Conservation (phyloP, 1,139 yeast species). For the Pichia sp. region DNA sequence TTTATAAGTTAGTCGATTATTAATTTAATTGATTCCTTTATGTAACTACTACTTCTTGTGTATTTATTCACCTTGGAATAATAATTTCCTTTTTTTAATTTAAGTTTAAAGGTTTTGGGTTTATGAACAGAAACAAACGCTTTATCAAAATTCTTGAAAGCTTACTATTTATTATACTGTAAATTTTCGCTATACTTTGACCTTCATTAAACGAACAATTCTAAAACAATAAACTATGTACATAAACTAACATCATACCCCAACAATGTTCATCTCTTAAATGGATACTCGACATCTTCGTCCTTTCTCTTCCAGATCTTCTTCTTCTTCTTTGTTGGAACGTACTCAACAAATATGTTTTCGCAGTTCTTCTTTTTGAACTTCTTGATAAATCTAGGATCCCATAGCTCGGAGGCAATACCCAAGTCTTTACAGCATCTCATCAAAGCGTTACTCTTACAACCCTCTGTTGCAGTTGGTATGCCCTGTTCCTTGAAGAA, state of each 20-base stretch:
- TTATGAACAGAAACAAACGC: slow-evolving; percentile 5
- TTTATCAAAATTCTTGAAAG: not conserved
- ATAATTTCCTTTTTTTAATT: slow-evolving; percentile 13
- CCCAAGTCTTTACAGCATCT: slow-evolving; percentile 97
- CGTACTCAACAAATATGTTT: slow-evolving; percentile 83
- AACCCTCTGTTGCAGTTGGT: slow-evolving; percentile 96
- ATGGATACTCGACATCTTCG: slow-evolving; percentile 76
- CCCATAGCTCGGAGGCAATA: slow-evolving; percentile 96
- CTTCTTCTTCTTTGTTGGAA: slow-evolving; percentile 75
- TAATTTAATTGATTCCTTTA: not conserved
- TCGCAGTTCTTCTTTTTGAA: slow-evolving; percentile 77
- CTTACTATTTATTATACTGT: not conserved
- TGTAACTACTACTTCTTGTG: slow-evolving; percentile 10
- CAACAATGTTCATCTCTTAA: slow-evolving; percentile 37
- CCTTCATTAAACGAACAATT: too few species aligned
- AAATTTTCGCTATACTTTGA: not conserved
- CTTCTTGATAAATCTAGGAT: slow-evolving; percentile 77
- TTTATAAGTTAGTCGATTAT: slow-evolving; percentile 28
- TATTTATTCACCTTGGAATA: slow-evolving; percentile 7
- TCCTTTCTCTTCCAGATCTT: slow-evolving; percentile 88
- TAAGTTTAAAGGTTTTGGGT: slow-evolving; percentile 10
- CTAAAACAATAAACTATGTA: not conserved
- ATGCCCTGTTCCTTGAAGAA: slow-evolving; percentile 83
- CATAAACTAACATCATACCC: not conserved
- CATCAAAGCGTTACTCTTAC: slow-evolving; percentile 95